phyloP scores from a whole-genome alignment of 495 filamentous ascomycete genomes.

The Lepidopterella palustris region DNA sequence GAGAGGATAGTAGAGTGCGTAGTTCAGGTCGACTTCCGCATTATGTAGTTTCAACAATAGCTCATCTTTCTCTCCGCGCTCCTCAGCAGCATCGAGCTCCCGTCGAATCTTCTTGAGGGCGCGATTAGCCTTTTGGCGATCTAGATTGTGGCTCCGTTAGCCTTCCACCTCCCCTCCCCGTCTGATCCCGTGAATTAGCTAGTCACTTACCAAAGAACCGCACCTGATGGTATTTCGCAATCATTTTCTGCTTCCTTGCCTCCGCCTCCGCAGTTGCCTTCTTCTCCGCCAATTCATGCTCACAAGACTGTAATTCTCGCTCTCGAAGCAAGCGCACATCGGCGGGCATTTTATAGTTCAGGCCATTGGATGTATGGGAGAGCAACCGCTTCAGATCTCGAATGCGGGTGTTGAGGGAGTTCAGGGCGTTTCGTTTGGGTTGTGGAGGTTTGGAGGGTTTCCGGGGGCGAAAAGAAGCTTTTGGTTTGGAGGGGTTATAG shows the following conservation, averaged over 20 bases:
- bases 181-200: too few species aligned
- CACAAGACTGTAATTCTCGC: slow-evolving; percentile 68
- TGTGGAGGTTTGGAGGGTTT: slow-evolving; percentile 23
- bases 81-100: slow-evolving; percentile 43
- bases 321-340: slow-evolving; percentile 70
- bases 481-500: slow-evolving; percentile 24
- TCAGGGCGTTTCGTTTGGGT: slow-evolving; percentile 16
- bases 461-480: too few species aligned
- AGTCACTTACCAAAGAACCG: slow-evolving; percentile 67
- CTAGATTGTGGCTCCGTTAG: slow-evolving; percentile 42
- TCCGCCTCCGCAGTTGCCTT: slow-evolving; percentile 43
- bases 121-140: slow-evolving; percentile 76
- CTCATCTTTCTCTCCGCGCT: slow-evolving; percentile 45
- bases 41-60: slow-evolving; percentile 47
- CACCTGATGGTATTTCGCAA: slow-evolving; percentile 87
- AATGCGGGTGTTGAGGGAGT: slow-evolving; percentile 52
- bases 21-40: slow-evolving; percentile 73
- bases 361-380: slow-evolving; percentile 42
- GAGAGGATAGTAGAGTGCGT: slow-evolving; percentile 76
- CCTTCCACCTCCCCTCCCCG: too few species aligned
- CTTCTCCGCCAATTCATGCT: slow-evolving; percentile 58
- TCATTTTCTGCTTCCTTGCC: slow-evolving; percentile 59
- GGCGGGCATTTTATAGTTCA: slow-evolving; percentile 51
- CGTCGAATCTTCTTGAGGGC: slow-evolving; percentile 58
- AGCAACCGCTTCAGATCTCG: slow-evolving; percentile 59